Percentiles rank a stretch among this genome's conserved stretches.
Conservation (phyloP, 352 stramenopile genomes). For the Phytophthora cryptogea region DNA sequence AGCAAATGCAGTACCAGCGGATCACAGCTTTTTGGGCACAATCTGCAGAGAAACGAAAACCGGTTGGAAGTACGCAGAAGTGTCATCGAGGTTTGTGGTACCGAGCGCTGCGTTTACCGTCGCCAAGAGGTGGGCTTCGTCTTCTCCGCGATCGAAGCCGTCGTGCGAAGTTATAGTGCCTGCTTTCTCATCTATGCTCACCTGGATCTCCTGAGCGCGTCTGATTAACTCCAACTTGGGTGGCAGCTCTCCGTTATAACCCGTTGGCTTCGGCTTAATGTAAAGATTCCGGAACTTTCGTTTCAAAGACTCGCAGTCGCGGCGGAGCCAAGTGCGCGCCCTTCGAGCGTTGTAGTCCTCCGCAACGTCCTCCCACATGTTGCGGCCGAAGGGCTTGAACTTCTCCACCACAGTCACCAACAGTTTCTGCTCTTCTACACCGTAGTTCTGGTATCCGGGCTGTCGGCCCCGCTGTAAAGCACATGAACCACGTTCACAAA, state of each 20-base stretch:
- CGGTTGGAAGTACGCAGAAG: background rate
- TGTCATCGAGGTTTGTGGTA: conserved; percentile 15
- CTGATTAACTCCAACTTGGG: background rate
- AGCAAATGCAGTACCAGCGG: background rate
- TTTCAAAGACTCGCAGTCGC: background rate
- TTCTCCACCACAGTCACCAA: background rate
- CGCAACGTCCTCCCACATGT: background rate
- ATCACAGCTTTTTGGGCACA: background rate
- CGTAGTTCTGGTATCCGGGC: background rate
- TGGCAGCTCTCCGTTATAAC: background rate
- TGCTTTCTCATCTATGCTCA: background rate
- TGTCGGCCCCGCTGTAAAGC: no score
- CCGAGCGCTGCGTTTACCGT: background rate
- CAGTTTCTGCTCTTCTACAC: background rate
- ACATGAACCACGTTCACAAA: no score
- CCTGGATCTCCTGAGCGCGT: background rate
- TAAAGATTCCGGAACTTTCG: background rate
- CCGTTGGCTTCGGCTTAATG: background rate
- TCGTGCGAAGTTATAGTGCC: background rate
- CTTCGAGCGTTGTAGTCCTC: background rate
- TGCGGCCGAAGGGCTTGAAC: background rate
- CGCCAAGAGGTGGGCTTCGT: background rate
- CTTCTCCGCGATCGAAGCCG: background rate
- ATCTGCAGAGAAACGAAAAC: conserved; percentile 2
- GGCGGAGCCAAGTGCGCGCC: background rate